Conservation (phyloP, 768 basidiomycete species). For the Termitomyces sp. region DNA sequence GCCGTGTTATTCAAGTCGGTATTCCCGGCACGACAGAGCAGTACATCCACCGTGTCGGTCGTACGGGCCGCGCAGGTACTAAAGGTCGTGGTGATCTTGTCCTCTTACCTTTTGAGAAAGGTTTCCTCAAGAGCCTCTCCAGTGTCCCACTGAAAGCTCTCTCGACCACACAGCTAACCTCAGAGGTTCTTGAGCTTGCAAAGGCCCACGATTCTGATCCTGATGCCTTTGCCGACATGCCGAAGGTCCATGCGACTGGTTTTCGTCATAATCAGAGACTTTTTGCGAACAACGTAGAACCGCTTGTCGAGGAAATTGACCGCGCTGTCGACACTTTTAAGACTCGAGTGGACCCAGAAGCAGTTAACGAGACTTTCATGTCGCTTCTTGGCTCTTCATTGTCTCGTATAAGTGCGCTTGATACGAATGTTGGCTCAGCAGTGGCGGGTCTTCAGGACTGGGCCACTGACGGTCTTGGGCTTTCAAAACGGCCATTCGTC, state of each 20-base stretch:
- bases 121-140: conserved; percentile 57
- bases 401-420: conserved; percentile 41
- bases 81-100: conserved; percentile 74
- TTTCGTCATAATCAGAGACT: neutral
- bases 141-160: conserved; percentile 66
- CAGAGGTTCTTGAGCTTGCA: conserved; percentile 42
- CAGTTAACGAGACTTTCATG: conserved; percentile 55
- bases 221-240: conserved; percentile 17
- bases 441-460: conserved; percentile 57
- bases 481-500: conserved; percentile 46
- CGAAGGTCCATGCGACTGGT: neutral
- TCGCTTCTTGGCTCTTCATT: conserved; percentile 72
- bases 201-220: conserved; percentile 41
- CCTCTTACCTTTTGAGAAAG: conserved; percentile 72
- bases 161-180: conserved; percentile 37
- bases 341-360: conserved; percentile 36
- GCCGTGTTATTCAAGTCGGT: conserved; percentile 89
- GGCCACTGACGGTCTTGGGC: conserved; percentile 50
- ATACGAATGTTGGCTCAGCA: conserved; percentile 35
- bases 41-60: conserved; percentile 83
- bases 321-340: conserved; percentile 24
- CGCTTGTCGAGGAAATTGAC: conserved; percentile 22
- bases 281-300: conserved; percentile 12
- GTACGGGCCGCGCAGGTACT: conserved; percentile 69
- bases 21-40: conserved; percentile 62